Percentiles rank a stretch among this genome's conserved stretches.
phyloP scores from a whole-genome alignment of 1,139 yeast species.

The Taphrina flavorubra region DNA sequence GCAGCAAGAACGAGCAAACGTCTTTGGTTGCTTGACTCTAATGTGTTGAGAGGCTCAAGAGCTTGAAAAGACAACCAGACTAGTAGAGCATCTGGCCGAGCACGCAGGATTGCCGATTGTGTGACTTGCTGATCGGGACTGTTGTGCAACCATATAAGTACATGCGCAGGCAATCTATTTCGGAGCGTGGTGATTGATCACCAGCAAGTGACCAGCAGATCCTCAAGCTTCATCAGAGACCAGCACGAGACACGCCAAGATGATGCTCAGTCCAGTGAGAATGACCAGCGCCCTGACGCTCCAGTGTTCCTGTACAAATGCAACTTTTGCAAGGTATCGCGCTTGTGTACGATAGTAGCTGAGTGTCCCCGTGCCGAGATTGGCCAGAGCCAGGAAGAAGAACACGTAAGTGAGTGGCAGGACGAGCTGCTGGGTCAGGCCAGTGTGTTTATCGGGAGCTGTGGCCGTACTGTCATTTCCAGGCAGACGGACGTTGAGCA shows the following conservation, averaged over 20 bases:
- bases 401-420: conserved; percentile 27
- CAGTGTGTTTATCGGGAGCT: background rate
- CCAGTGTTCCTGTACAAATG: conserved; percentile 29
- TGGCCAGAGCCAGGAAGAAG: conserved; percentile 25
- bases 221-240: conserved; percentile 8
- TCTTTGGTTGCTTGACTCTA: too few relatives aligned
- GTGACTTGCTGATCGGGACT: background rate
- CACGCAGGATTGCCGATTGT: too few relatives aligned
- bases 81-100: too few relatives aligned
- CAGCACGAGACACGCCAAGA: conserved; percentile 18
- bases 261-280: conserved; percentile 18
- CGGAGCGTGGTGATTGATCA: background rate
- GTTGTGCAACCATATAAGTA: background rate
- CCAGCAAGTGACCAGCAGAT: conserved; percentile 3
- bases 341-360: conserved; percentile 22
- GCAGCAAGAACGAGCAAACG: too few relatives aligned
- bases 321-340: conserved; percentile 10
- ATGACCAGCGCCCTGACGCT: conserved; percentile 4
- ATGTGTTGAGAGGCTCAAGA: too few relatives aligned
- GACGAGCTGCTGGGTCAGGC: conserved; percentile 2
- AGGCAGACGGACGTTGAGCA: conserved; percentile 32
- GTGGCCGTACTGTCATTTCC: conserved; percentile 4
- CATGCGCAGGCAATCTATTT: background rate
- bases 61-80: too few relatives aligned
- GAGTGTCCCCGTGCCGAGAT: conserved; percentile 3